These are phyloP conservation scores for Arthrinium puccinioides DNA, from an alignment of 2,329 filamentous ascomycete species.

Conservation along the genomic window DNA sequence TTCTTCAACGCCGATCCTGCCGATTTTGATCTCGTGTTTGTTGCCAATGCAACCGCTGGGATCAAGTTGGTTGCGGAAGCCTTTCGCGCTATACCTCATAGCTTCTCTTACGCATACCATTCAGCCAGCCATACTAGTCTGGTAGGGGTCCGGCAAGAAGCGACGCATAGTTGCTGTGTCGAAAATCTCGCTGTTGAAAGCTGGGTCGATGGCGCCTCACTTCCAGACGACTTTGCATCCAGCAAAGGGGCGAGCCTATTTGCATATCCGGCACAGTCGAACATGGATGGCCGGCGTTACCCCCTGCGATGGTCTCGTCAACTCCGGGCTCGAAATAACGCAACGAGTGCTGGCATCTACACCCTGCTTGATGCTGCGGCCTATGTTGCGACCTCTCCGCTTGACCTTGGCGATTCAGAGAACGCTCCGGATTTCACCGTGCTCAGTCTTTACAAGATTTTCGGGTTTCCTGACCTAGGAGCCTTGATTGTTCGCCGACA, in stretches of 20 bases:
- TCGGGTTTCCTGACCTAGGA: constrained; percentile 59
- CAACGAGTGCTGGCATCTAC: constrained; percentile 36
- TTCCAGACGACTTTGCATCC: constrained; percentile 19
- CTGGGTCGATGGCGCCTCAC: constrained; percentile 48
- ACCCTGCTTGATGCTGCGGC: constrained; percentile 82
- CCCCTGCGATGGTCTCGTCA: constrained; percentile 61
- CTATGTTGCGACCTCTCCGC: constrained; percentile 65
- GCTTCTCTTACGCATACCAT: constrained; percentile 81
- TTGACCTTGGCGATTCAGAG: constrained; percentile 55
- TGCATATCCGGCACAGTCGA: constrained; percentile 86
- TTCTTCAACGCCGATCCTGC: constrained; percentile 76
- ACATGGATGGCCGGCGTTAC: constrained; percentile 76
- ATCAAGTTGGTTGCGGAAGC: constrained; percentile 71
- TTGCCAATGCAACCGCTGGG: constrained; percentile 84
- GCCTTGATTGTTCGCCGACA: constrained; percentile 49
- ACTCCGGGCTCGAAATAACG: constrained; percentile 28
- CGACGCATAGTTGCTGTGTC: constrained; percentile 59
- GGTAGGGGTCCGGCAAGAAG: constrained; percentile 71
- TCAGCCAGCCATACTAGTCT: constrained; percentile 80
- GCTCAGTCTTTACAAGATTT: constrained; percentile 60
- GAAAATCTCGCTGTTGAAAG: constrained; percentile 52
- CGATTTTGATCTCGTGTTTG: constrained; percentile 66
- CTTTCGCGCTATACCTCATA: constrained; percentile 58
- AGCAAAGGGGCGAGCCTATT: constrained; percentile 41
- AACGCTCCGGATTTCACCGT: constrained; percentile 53